Percentiles rank a stretch among this genome's conserved stretches.
phyloP scores from a whole-genome alignment of 2,329 filamentous ascomycete species.

The Hymenoscyphus scutula region DNA sequence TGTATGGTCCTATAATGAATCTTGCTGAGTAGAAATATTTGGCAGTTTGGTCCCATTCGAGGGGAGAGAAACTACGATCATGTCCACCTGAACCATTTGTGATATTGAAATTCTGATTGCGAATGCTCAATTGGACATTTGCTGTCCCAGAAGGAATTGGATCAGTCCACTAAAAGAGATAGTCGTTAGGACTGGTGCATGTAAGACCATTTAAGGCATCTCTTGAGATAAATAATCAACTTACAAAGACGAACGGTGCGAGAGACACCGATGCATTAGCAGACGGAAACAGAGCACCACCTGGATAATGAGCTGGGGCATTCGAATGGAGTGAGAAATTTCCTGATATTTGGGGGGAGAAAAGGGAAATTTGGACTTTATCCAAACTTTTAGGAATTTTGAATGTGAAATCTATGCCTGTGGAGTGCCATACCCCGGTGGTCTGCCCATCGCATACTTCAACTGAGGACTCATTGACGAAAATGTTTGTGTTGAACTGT shows the following conservation, averaged over 20 bases:
- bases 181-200: not conserved
- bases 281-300: slow-evolving; percentile 3
- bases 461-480: slow-evolving; percentile 7
- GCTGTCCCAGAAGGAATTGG: slow-evolving; percentile 5
- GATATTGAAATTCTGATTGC: slow-evolving; percentile 1
- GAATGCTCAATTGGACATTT: slow-evolving; percentile 1
- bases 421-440: slow-evolving; percentile 6
- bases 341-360: not conserved
- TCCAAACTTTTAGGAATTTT: slow-evolving; percentile 5
- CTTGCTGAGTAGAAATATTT: slow-evolving; percentile 7
- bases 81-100: slow-evolving; percentile 5
- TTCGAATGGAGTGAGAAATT: slow-evolving; percentile 3
- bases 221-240: not conserved
- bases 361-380: slow-evolving; percentile 1
- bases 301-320: slow-evolving; percentile 12
- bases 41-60: not conserved
- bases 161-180: slow-evolving; percentile 9
- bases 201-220: not conserved
- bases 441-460: slow-evolving; percentile 5
- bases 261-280: slow-evolving; percentile 4
- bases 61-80: slow-evolving; percentile 7
- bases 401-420: slow-evolving; percentile 4
- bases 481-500: slow-evolving; percentile 3
- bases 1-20: slow-evolving; percentile 8
- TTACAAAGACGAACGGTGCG: not conserved